A percentile compares a stretch with the other conserved stretches of the same genome.
phyloP scores from a whole-genome alignment of 352 stramenopile genomes.

The Phytophthora multivora region DNA sequence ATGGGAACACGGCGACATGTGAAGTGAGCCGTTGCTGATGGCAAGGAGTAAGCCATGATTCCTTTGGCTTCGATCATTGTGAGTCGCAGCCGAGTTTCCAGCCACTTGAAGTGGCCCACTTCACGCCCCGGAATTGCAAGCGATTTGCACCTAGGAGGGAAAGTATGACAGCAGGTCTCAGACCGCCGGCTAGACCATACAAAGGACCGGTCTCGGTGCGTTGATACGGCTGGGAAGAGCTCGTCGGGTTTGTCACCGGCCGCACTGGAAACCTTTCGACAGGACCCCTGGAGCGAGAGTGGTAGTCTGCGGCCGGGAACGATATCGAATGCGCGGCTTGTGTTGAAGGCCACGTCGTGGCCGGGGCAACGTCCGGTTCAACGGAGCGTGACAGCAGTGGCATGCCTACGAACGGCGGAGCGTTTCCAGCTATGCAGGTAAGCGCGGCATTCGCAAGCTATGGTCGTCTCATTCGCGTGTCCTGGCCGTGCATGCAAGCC shows the following conservation, averaged over 20 bases:
- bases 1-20: slow-evolving; percentile 14
- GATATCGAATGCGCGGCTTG: background rate
- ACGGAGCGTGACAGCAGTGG: slow-evolving; percentile 8
- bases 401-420: background rate
- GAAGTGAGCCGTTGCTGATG: slow-evolving; percentile 8
- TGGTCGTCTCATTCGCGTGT: background rate
- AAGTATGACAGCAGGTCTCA: slow-evolving; percentile 4
- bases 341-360: slow-evolving; percentile 20
- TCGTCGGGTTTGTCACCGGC: slow-evolving; percentile 18
- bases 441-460: background rate
- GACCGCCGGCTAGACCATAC: background rate
- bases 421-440: background rate
- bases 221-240: slow-evolving; percentile 2
- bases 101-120: too few species aligned
- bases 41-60: slow-evolving; percentile 5
- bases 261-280: slow-evolving; percentile 4
- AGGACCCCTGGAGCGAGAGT: slow-evolving; percentile 17
- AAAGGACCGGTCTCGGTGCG: background rate
- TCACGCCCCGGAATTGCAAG: background rate
- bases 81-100: slow-evolving; percentile 28
- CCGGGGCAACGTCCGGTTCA: slow-evolving; percentile 5
- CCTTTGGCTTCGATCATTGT: background rate
- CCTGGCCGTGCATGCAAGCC: background rate
- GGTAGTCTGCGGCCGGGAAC: slow-evolving; percentile 5
- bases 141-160: slow-evolving; percentile 4